Evolutionary conservation across 345 rosid species (phyloP).

Genomic region (Gossypium arboreum): DNA sequence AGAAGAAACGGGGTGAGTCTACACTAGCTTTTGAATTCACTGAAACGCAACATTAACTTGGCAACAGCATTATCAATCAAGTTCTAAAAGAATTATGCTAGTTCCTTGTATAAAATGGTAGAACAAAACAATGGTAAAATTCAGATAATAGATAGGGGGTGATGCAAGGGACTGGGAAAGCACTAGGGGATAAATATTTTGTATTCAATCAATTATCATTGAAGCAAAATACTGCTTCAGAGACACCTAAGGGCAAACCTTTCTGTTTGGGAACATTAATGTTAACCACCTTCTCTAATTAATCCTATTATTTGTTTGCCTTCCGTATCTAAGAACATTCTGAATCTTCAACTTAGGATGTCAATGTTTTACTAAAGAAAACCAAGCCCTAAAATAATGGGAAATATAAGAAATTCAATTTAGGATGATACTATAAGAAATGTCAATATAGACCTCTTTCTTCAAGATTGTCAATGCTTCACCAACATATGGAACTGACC

Average conservation of each 20-base stretch:
- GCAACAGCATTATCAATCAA: background rate
- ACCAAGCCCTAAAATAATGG: background rate
- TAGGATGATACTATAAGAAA: background rate
- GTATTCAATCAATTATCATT: background rate
- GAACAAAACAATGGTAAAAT: background rate
- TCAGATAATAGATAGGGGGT: background rate
- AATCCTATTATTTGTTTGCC: background rate
- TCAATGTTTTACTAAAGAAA: background rate
- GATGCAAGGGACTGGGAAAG: background rate
- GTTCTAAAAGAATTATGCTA: background rate
- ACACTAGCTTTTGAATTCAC: background rate
- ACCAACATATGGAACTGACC: constrained; percentile 92
- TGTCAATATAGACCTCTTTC: constrained; percentile 55
- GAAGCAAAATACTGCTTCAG: background rate
- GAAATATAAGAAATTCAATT: constrained; percentile 10
- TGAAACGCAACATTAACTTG: background rate
- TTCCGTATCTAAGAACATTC: background rate
- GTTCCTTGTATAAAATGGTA: background rate
- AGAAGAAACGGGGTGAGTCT: background rate
- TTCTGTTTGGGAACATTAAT: constrained; percentile 8
- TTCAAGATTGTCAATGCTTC: constrained; percentile 81
- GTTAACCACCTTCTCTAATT: background rate
- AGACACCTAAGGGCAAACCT: background rate
- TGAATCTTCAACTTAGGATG: background rate
- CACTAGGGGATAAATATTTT: background rate